Evolutionary conservation across 495 filamentous ascomycete species (phyloP).

Genomic region (Lasiosphaeriaceae sp.): DNA sequence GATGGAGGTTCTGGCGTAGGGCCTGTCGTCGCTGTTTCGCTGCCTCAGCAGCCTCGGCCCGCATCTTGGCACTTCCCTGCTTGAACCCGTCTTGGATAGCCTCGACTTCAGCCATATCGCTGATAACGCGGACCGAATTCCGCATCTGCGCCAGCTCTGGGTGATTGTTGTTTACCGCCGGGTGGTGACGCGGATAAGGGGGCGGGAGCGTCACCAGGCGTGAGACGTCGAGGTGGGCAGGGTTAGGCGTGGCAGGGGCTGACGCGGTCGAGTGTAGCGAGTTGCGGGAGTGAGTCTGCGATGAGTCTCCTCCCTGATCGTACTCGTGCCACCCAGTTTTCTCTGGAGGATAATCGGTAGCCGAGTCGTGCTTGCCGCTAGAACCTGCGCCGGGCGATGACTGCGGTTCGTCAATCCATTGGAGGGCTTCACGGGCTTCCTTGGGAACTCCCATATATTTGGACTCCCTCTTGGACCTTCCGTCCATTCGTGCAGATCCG

Average conservation of each 20-base stretch:
- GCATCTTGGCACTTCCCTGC: slow-evolving; percentile 38
- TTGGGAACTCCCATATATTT: slow-evolving; percentile 91
- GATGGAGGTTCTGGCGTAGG: slow-evolving; percentile 60
- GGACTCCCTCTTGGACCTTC: slow-evolving; percentile 79
- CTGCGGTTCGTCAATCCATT: slow-evolving; percentile 46
- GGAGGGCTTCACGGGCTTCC: slow-evolving; percentile 64
- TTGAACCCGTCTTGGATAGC: slow-evolving; percentile 60
- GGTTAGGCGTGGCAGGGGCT: slow-evolving; percentile 42
- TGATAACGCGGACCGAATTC: slow-evolving; percentile 67
- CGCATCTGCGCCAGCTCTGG: slow-evolving; percentile 79
- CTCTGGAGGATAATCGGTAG: slow-evolving; percentile 76
- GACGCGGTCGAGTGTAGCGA: slow-evolving; percentile 38
- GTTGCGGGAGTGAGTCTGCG: slow-evolving; percentile 27
- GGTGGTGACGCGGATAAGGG: slow-evolving; percentile 88
- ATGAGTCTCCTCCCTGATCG: slow-evolving; percentile 31
- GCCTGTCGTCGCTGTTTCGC: slow-evolving; percentile 40
- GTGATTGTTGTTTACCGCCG: slow-evolving; percentile 93
- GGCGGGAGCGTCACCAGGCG: slow-evolving; percentile 86
- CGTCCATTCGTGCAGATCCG: slow-evolving; percentile 51
- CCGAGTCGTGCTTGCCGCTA: slow-evolving; percentile 31
- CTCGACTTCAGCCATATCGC: slow-evolving; percentile 70
- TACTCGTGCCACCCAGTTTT: slow-evolving; percentile 77
- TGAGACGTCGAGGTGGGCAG: slow-evolving; percentile 72
- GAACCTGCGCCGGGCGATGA: slow-evolving; percentile 34
- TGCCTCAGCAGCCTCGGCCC: slow-evolving; percentile 39